Conservation (phyloP, 768 basidiomycete genomes). For the Russula dissimulans region DNA sequence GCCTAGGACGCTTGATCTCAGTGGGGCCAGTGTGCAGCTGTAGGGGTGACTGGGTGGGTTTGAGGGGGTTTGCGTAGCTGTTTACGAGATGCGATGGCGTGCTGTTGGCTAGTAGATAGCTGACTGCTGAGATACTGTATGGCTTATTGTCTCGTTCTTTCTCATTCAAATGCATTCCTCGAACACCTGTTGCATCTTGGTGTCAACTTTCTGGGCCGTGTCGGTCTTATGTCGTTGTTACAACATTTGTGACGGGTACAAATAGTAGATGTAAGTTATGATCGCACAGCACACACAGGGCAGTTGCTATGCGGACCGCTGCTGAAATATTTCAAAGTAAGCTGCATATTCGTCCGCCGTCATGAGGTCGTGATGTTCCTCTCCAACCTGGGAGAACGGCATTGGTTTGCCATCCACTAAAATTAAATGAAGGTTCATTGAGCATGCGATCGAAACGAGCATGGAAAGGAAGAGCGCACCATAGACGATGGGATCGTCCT, state of each 20-base stretch:
- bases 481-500: constrained; percentile 57
- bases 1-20: not conserved
- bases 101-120: not conserved
- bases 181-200: not conserved
- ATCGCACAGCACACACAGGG: too few relatives aligned
- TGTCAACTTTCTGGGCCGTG: not conserved
- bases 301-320: constrained; percentile 21
- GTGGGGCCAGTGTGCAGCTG: not conserved
- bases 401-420: constrained; percentile 69
- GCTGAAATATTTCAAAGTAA: constrained; percentile 63
- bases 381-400: constrained; percentile 72
- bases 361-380: constrained; percentile 90
- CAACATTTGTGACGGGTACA: too few relatives aligned
- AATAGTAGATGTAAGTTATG: too few relatives aligned
- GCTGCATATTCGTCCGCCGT: constrained; percentile 86
- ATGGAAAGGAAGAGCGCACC: constrained; percentile 35
- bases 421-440: not conserved
- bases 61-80: constrained; percentile 5
- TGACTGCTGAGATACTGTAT: constrained; percentile 4
- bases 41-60: not conserved
- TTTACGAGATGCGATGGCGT: not conserved
- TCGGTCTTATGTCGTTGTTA: not conserved
- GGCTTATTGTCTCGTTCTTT: constrained; percentile 9
- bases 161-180: not conserved
- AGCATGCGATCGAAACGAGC: not conserved